Evolutionary conservation across 768 basidiomycete genomes (phyloP).

Genomic region (Auricularia auricula-judae): DNA sequence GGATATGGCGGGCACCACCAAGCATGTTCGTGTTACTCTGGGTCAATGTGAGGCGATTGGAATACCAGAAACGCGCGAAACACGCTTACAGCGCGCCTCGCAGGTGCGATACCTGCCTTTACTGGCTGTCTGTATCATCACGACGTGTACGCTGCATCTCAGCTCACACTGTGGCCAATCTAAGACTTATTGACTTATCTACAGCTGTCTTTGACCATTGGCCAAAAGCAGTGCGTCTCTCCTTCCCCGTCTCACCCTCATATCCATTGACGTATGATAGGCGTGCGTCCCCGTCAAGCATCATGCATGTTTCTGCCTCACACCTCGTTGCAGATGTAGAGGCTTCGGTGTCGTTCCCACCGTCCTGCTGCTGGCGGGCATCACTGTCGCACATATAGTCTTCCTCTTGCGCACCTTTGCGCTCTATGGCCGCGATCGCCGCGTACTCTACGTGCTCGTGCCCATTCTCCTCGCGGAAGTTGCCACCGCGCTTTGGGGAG

Average conservation of each 20-base stretch:
- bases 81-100: neutral
- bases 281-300: neutral
- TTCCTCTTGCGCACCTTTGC: neutral
- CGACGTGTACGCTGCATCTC: neutral
- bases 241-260: neutral
- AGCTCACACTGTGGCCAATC: too few relatives aligned
- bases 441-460: neutral
- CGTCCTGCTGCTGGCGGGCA: neutral
- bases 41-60: neutral
- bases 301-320: neutral
- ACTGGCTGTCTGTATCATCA: neutral
- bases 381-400: neutral
- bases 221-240: neutral
- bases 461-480: neutral
- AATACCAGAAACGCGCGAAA: neutral
- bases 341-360: neutral
- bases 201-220: neutral
- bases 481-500: neutral
- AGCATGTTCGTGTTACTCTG: neutral
- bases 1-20: neutral
- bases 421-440: neutral
- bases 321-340: neutral
- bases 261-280: neutral
- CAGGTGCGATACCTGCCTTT: neutral
- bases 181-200: neutral